Base-by-base conservation (phyloP, 345 rosid species). In the Eutrema heterophyllum region DNA sequence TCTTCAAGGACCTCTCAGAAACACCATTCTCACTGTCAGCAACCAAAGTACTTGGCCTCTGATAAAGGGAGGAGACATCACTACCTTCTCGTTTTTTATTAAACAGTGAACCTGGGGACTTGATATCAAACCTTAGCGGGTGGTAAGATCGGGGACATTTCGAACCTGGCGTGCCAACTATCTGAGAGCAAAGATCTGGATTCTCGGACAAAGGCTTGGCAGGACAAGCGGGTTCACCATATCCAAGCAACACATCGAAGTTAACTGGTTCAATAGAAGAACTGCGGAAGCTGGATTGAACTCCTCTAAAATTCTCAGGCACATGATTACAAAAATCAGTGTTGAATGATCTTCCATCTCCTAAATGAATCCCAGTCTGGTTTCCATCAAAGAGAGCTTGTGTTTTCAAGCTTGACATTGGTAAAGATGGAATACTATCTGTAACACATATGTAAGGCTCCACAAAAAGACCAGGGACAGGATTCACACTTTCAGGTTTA, bases 151-250 rank as follows among this genome's bases (percentile, higher is more conserved):
- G 74, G 68, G 85, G 88, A 71, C 84, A 88, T 77, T 57, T 84
- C 81, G 83, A 86, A 84, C 86, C 85, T 21, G 86, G 88, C 32
- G 89, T 85, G 73, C 78, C 95, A 81, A 75, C 82, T 56, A 80
- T 69, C 74, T 46, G 85, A 70, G 62, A 54, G 70, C 41, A 67
- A 72, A 78, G 74, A 81, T 84, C 88, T 9, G 80, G 54, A 75
- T 54, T 74, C 40, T 88, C 85, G 6, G 80, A 73, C 62, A 76
- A 51, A 64, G 75, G 81, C 56, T 84, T 85, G 52, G 61, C 32
- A 71, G 70, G 61, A 72, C 48, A 71, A 45, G 77, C 15, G 56
- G 81, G 56, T 57, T 67, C 77, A 78, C 65, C 78, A 74, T 57
- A 48, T 64, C 81, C 82, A 36, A 79, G 71, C 46, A 80, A 54